Evolutionary conservation across 257 asterid species (phyloP).

Genomic region (Ajuga chamaepitys): DNA sequence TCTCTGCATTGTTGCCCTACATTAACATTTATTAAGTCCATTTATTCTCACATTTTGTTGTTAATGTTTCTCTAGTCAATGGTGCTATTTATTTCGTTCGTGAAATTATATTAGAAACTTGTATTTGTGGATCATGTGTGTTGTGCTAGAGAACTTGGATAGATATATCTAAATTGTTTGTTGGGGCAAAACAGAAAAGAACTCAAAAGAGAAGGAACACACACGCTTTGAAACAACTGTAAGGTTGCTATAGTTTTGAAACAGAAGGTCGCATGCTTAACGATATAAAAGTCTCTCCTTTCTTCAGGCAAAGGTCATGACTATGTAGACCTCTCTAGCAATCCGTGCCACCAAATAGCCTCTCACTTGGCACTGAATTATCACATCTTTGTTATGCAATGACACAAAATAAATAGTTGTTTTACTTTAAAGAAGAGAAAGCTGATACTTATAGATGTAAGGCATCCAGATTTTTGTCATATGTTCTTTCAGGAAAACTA

Average conservation of each 20-base stretch:
- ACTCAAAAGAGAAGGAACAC: too few species aligned
- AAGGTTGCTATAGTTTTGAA: not conserved
- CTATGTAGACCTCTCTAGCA: not conserved
- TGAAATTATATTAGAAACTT: not conserved
- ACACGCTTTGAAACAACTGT: not conserved
- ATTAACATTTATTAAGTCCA: not conserved
- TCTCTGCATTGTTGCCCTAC: slow-evolving; percentile 13
- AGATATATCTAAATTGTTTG: not conserved
- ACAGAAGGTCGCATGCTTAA: not conserved
- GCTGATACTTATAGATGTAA: not conserved
- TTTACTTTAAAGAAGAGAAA: not conserved
- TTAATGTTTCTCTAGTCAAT: not conserved
- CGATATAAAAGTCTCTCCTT: not conserved
- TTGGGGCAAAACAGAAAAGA: not conserved
- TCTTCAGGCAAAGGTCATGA: not conserved
- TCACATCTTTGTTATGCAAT: not conserved
- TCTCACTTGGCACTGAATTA: not conserved
- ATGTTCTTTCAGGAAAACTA: slow-evolving; percentile 69
- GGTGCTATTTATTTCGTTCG: not conserved
- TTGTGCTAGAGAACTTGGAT: not conserved
- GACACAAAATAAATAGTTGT: not conserved
- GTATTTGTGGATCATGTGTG: not conserved
- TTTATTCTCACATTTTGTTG: not conserved
- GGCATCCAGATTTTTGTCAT: not conserved
- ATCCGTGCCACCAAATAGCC: not conserved